These are phyloP conservation scores for Paratrypanosoma confusum DNA, from an alignment of 208 protist species.

Conservation along the genomic window DNA sequence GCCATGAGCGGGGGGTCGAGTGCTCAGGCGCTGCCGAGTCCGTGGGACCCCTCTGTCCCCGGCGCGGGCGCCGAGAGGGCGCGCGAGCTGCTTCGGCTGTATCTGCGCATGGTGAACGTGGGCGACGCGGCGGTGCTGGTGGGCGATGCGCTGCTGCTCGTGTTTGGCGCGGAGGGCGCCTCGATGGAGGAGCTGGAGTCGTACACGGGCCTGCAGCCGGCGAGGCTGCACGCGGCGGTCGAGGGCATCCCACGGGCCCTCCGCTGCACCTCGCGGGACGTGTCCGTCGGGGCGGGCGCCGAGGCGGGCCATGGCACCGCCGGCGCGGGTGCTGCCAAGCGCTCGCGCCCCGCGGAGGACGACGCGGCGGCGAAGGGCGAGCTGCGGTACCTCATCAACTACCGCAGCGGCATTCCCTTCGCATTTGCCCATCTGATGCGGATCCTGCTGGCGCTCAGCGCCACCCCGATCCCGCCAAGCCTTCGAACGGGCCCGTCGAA, in stretches of 20 bases:
- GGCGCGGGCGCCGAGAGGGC: slow-evolving; percentile 63
- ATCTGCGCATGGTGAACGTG: slow-evolving; percentile 65
- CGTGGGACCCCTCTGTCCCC: slow-evolving; percentile 38
- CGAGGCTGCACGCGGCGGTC: slow-evolving; percentile 33
- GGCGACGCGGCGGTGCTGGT: slow-evolving; percentile 43
- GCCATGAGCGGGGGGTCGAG: no score
- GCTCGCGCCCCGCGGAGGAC: slow-evolving; percentile 1
- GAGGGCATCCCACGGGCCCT: slow-evolving; percentile 47
- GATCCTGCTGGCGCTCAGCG: slow-evolving; percentile 50
- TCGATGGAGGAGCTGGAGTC: slow-evolving; percentile 48
- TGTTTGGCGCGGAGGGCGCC: slow-evolving; percentile 55
- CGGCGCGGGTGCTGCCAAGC: slow-evolving; percentile 4
- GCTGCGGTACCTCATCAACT: slow-evolving; percentile 67
- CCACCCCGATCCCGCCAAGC: slow-evolving; percentile 18
- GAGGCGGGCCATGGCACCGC: not conserved
- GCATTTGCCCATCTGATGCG: slow-evolving; percentile 67
- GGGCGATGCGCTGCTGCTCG: slow-evolving; percentile 57
- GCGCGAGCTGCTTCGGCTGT: slow-evolving; percentile 56
- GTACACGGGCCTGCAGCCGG: slow-evolving; percentile 50
- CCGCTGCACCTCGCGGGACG: slow-evolving; percentile 47
- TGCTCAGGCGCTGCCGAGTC: no score
- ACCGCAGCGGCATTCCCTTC: slow-evolving; percentile 45
- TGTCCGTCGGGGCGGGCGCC: slow-evolving; percentile 3
- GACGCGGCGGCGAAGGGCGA: slow-evolving; percentile 5
- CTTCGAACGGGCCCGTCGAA: not conserved